Percentiles rank a stretch among this genome's conserved stretches.
Conservation (phyloP, 129 eudicot genomes). For the Escallonia rubra region DNA sequence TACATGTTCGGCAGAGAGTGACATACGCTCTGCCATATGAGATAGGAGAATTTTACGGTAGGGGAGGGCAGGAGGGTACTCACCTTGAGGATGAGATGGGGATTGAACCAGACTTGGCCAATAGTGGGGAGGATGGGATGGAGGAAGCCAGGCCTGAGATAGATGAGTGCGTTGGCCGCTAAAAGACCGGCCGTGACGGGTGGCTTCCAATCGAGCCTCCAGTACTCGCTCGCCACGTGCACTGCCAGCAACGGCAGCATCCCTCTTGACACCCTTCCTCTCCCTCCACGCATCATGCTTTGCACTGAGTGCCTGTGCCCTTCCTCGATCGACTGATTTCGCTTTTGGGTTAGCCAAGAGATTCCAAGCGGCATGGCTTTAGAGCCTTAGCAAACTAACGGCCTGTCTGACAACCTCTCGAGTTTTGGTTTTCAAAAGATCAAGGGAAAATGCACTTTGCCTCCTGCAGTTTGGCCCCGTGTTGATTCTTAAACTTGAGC, state of each 20-base stretch:
- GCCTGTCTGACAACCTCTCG: too few species aligned
- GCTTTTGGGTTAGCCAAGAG: too few species aligned
- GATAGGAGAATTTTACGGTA: too few species aligned
- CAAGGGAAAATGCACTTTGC: too few species aligned
- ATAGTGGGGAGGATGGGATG: conserved; percentile 52
- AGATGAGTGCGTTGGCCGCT: conserved; percentile 70
- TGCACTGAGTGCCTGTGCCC: not conserved
- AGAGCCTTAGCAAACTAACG: too few species aligned
- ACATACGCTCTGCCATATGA: too few species aligned
- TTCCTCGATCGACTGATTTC: too few species aligned
- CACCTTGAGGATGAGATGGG: conserved; percentile 86
- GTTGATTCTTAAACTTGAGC: too few species aligned
- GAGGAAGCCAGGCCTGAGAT: conserved; percentile 60
- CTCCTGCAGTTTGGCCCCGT: too few species aligned
- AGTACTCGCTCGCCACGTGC: conserved; percentile 60
- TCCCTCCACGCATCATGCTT: conserved; percentile 40
- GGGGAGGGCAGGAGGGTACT: not conserved
- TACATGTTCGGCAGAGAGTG: too few species aligned
- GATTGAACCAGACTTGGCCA: conserved; percentile 69
- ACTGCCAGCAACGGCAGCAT: conserved; percentile 65
- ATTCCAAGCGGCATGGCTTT: too few species aligned
- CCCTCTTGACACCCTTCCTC: conserved; percentile 31
- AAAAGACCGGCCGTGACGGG: conserved; percentile 84
- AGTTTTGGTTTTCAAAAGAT: too few species aligned
- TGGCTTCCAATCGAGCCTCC: conserved; percentile 67